Evolutionary conservation across 768 basidiomycete genomes (phyloP).

Genomic region (Agrocybe praecox): DNA sequence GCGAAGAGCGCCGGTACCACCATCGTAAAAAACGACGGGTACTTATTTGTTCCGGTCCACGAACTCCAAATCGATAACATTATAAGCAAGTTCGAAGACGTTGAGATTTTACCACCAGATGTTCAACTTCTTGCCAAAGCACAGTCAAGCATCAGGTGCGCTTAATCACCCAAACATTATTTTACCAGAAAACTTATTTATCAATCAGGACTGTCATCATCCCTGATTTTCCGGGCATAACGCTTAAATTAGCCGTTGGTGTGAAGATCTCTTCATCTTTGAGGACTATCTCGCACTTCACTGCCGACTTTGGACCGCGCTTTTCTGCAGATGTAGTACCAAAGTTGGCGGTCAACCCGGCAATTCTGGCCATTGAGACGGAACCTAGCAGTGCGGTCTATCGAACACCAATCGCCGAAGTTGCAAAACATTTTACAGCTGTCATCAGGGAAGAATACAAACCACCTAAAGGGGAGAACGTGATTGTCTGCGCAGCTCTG

Average conservation of each 20-base stretch:
- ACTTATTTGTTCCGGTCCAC: slow-evolving; percentile 51
- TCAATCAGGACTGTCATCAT: slow-evolving; percentile 47
- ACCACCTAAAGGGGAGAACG: slow-evolving; percentile 40
- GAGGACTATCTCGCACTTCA: slow-evolving; percentile 62
- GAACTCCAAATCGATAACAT: slow-evolving; percentile 54
- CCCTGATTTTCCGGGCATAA: slow-evolving; percentile 45
- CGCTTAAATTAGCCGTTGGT: slow-evolving; percentile 54
- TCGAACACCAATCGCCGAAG: slow-evolving; percentile 39
- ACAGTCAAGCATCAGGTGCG: slow-evolving; percentile 58
- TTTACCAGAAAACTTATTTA: slow-evolving; percentile 6
- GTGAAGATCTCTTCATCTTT: slow-evolving; percentile 61
- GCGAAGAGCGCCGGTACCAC: slow-evolving; percentile 27
- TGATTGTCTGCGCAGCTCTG: slow-evolving; percentile 54
- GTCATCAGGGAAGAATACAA: slow-evolving; percentile 47
- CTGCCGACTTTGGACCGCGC: slow-evolving; percentile 57
- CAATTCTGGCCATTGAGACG: slow-evolving; percentile 44
- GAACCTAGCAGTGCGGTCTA: slow-evolving; percentile 55
- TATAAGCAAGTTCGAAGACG: slow-evolving; percentile 41
- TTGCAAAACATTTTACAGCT: slow-evolving; percentile 57
- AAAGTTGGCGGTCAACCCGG: slow-evolving; percentile 43
- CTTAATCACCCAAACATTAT: neutral
- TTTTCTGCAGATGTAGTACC: slow-evolving; percentile 54
- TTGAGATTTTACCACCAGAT: slow-evolving; percentile 41
- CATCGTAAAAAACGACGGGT: slow-evolving; percentile 26
- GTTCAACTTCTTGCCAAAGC: slow-evolving; percentile 44